Evolutionary conservation across 2,329 filamentous ascomycete species (phyloP), one percentile per base, ranked within the genome.

Genomic region (Ophiocordyceps polyrhachis-furcata): DNA sequence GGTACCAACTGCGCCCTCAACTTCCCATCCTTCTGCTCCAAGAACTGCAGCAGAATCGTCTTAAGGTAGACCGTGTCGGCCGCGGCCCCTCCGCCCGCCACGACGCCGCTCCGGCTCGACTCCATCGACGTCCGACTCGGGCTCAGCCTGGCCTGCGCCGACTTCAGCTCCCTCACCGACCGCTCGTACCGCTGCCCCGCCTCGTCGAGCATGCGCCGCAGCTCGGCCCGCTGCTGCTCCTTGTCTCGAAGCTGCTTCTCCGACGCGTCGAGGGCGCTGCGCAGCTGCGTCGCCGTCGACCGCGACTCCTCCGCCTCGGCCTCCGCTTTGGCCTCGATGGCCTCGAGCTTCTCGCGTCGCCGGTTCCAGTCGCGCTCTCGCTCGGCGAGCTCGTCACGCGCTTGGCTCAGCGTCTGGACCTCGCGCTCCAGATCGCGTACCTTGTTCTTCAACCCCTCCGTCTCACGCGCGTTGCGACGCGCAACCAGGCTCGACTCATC

Each of bases 401-500:
- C 87, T 50, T 81, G 73, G 37, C 73, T 70, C 0, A 85, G 74
- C 4, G 73, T 70, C 55, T 81, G 81, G 45, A 86, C 66, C 43
- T 84, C 78, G 12, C 80, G 76, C 62, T 96, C 89, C 1, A 85
- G 75, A 49, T 95, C 88, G 7, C 85, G 77, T 12, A 88, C 70
- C 61, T 79, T 83, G 43, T 71, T 70, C 59, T 81, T 86, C 37
- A 94, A 67, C 52, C 96, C 89, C 58, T 96, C 91, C 3, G 85
- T 70, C 65, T 96, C 91, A 42, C 88, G 73, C 7, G 83, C 76
- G 48, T 81, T 79, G 40, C 83, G 75, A 44, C 89, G 74, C 13
- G 81, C 83, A 43, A 83, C 71, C 0, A 79, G 82, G 54, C 78
- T 85, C 3, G 86, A 79, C 62, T 96, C 88, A 49, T 96, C 88